Percentiles rank a stretch among this genome's conserved stretches.
These are phyloP conservation scores for Aspergillus latus DNA, from an alignment of 2,329 filamentous ascomycete genomes.

Conservation along the genomic window DNA sequence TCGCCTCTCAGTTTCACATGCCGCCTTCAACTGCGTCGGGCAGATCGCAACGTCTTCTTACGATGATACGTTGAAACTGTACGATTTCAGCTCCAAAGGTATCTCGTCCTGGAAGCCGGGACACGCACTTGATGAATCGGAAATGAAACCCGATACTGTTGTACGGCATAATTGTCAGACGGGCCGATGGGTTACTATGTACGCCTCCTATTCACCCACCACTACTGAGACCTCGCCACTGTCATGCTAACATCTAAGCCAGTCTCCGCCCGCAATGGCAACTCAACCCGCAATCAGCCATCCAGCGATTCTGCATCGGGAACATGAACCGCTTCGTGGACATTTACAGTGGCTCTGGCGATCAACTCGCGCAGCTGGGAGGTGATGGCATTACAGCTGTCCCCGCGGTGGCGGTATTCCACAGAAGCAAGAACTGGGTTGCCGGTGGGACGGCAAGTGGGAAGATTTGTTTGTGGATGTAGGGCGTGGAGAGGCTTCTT, in stretches of 20 bases:
- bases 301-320: conserved; percentile 86
- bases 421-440: conserved; percentile 85
- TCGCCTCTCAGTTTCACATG: conserved; percentile 84
- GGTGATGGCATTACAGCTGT: conserved; percentile 93
- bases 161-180: conserved; percentile 94
- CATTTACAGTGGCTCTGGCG: conserved; percentile 76
- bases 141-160: conserved; percentile 67
- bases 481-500: not conserved
- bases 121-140: conserved; percentile 57
- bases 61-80: conserved; percentile 92
- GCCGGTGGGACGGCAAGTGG: conserved; percentile 88
- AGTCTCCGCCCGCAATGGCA: conserved; percentile 88
- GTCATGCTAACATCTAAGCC: conserved; percentile 14
- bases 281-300: conserved; percentile 68
- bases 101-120: conserved; percentile 60
- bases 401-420: conserved; percentile 87
- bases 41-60: conserved; percentile 91
- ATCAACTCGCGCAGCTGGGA: conserved; percentile 84
- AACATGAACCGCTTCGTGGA: conserved; percentile 99
- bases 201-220: conserved; percentile 27
- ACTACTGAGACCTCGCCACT: not conserved
- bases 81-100: conserved; percentile 66
- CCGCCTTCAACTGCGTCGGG: conserved; percentile 80
- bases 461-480: conserved; percentile 91
- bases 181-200: conserved; percentile 87